Evolutionary conservation across 306 rosid genomes (phyloP).

Genomic region (Malus orientalis): DNA sequence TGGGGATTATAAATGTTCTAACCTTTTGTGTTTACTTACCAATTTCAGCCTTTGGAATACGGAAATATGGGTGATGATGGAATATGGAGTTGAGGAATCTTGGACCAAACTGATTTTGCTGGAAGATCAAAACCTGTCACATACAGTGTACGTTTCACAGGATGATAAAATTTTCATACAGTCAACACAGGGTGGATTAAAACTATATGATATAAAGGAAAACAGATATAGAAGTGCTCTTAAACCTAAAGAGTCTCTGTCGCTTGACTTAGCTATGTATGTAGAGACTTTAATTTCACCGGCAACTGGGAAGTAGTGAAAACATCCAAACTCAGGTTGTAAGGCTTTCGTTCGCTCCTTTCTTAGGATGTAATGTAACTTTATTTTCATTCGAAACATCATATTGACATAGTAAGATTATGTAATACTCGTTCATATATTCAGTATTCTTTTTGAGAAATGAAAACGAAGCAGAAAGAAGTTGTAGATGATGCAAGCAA

Average conservation of each 20-base stretch:
- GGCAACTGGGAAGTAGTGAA: neutral
- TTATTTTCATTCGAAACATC: no score
- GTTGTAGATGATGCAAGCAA: constrained; percentile 38
- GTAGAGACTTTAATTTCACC: neutral
- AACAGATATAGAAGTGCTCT: neutral
- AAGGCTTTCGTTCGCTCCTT: no score
- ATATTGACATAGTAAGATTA: no score
- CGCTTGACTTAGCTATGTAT: neutral
- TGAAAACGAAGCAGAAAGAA: constrained; percentile 52
- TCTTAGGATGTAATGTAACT: no score
- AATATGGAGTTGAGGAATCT: neutral
- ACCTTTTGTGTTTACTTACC: no score
- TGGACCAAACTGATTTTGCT: neutral
- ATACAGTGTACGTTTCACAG: neutral
- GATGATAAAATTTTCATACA: neutral
- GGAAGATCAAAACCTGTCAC: neutral
- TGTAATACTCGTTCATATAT: neutral
- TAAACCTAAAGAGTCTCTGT: neutral
- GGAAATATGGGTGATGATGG: neutral
- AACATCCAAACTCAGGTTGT: neutral
- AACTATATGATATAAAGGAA: neutral
- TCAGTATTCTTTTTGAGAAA: constrained; percentile 23
- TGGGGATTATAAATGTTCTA: no score
- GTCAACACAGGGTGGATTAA: neutral
- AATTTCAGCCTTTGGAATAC: no score